Base-by-base conservation (phyloP, 2,329 filamentous ascomycete genomes). In the Epichloe hybrida region DNA sequence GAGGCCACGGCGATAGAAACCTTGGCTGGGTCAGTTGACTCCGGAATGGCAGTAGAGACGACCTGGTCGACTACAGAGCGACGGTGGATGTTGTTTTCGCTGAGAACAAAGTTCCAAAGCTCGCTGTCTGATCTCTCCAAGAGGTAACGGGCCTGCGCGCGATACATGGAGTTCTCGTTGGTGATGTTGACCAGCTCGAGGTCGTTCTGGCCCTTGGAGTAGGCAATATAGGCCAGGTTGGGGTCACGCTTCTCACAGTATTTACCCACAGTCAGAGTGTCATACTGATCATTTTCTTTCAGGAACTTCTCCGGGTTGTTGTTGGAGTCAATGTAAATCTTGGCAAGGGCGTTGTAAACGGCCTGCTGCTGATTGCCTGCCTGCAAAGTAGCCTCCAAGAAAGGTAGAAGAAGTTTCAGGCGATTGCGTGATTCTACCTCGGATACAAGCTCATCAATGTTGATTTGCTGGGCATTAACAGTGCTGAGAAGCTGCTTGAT, bases 131-230 rank as follows among this genome's bases (percentile, higher is more conserved):
- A 85, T 57, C 93, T 84, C 62, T 96, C 90, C 49, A 98, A 75
- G 23, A 98, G 77, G 69, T 98, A 98, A 38, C 93, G 85, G 52
- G 90, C 91, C 69, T 98, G 93, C n/a, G 87, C 87, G 61, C 90
- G 86, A 78, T 95, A 98, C 93, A 98, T 98, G n/a, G 88, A 84
- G 72, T 98, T 98, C 71, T 98, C 94, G 61, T 97, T 98, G 63
- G 93, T 97, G 63, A 98, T 91, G 68, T 86, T 93, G 69, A 98
- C 91, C 51, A 98, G 79, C 71, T 98, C 94, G 35, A 98, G 72
- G 62, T 98, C 93, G 58, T 98, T 98, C 69, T 96, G 88, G 20
- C 93, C 93, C 75, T 98, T 98, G 61, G 83, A 80, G 68, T 96
- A 98, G 55, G 89, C 87, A 64, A 97, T 95, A 69, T 86, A 95